phyloP scores from a whole-genome alignment of 768 basidiomycete genomes.

The Boletales sp. region DNA sequence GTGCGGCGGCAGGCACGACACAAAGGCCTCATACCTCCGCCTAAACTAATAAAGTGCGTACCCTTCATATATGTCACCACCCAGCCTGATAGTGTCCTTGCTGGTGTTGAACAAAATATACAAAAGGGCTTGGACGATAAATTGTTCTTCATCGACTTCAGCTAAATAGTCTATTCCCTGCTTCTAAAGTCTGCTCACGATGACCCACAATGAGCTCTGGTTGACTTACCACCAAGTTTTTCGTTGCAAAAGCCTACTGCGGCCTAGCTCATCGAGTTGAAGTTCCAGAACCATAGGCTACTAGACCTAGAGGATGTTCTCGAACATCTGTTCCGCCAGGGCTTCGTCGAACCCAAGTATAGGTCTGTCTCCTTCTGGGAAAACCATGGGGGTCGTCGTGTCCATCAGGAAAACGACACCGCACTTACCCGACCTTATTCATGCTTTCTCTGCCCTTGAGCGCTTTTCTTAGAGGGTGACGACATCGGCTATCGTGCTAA shows the following conservation, averaged over 20 bases:
- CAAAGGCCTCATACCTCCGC: no score
- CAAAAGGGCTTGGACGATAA: slow-evolving; percentile 5
- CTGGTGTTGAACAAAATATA: neutral
- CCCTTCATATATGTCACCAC: slow-evolving; percentile 1
- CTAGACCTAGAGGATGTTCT: slow-evolving; percentile 47
- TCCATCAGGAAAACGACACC: no score
- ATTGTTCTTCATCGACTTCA: no score
- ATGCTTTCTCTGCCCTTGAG: no score
- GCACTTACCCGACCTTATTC: no score
- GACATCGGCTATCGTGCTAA: no score
- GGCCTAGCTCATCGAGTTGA: slow-evolving; percentile 46
- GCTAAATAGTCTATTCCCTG: neutral
- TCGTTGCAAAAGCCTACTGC: slow-evolving; percentile 38
- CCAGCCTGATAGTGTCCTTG: neutral
- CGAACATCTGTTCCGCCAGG: slow-evolving; percentile 42
- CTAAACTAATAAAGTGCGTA: no score
- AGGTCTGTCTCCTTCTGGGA: slow-evolving; percentile 41
- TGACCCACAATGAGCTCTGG: slow-evolving; percentile 42
- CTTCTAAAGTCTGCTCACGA: slow-evolving; percentile 8
- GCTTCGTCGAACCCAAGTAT: slow-evolving; percentile 43
- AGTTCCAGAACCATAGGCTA: slow-evolving; percentile 38
- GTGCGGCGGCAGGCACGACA: no score
- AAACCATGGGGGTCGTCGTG: slow-evolving; percentile 34
- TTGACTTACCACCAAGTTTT: slow-evolving; percentile 47
- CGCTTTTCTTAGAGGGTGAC: no score